Conservation (phyloP, 1,284 basidiomycete genomes). For the Inonotus obliquus region DNA sequence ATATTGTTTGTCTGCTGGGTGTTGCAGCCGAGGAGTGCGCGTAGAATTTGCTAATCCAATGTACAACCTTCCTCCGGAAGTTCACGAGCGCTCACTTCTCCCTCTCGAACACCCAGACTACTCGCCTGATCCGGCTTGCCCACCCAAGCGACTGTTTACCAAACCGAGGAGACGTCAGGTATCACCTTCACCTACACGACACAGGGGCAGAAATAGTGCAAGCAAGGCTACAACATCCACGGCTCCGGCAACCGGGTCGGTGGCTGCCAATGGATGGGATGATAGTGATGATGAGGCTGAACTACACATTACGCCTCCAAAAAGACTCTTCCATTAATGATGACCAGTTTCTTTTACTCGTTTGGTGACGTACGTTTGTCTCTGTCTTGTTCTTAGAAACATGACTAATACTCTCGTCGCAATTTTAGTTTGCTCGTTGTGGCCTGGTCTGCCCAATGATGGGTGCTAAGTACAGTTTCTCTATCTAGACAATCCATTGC, state of each 20-base stretch:
- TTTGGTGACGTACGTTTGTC: neutral
- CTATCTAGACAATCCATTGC: neutral
- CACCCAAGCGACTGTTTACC: conserved; percentile 22
- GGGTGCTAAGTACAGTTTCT: neutral
- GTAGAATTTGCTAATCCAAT: conserved; percentile 22
- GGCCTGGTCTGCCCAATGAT: neutral
- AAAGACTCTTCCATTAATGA: conserved; percentile 10
- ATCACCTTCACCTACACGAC: conserved; percentile 7
- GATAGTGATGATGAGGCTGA: conserved; percentile 17
- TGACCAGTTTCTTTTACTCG: neutral
- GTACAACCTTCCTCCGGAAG: conserved; percentile 22
- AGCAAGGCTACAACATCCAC: neutral
- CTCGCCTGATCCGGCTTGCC: conserved; percentile 21
- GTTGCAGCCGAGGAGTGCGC: conserved; percentile 23
- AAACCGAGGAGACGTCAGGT: conserved; percentile 9
- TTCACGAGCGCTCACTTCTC: conserved; percentile 20
- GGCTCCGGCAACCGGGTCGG: neutral
- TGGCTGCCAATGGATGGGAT: conserved; percentile 12
- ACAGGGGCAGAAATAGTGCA: neutral
- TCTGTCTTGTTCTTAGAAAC: neutral
- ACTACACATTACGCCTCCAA: conserved; percentile 16
- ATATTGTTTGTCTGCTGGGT: neutral
- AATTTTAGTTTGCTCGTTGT: neutral
- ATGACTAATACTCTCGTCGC: neutral
- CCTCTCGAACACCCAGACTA: conserved; percentile 25